Base-by-base conservation (phyloP, 140 eudicot species). In the Erigeron philadelphicus region DNA sequence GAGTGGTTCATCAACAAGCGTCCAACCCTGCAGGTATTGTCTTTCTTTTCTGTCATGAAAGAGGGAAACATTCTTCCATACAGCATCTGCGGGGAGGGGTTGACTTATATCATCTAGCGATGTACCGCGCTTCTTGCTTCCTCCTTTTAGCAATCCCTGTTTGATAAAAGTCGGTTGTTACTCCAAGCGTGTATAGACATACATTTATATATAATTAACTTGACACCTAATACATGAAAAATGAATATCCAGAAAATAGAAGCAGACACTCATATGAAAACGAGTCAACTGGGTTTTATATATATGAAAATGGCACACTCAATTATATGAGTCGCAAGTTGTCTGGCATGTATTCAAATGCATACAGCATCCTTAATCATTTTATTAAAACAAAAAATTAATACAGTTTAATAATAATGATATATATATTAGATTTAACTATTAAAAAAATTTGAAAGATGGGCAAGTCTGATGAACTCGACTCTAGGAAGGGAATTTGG, bases 81-180 rank as follows among this genome's bases (percentile, higher is more conserved):
- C 71, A 75, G 95, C 91, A 82, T 89, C 68, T 72, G 95, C 17
- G 40, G 93, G 90, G 54, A 87, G 85, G n/a, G 89, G 95, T 54
- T 79, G 68, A 77, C 94, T 83, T 77, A 93, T 87, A 50, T 93
- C 95, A 62, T 68, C 67, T 65, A 78, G 64, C 7, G 95, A 86
- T 44, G 99, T 83, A 70, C 71, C 77, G 47, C 97, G 90, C 72
- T 87, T 87, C 66, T 78, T 89, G 75, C 97, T 89, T 80, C 90
- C 85, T 64, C 95, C 94, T 56, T 83, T 93, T 70, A 93, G 81
- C 79, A 93, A 76, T 70, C 99, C 99, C 99, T 89, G 81, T 61
- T 64, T 75, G 23, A 35, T 49, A 18, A 76, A 17, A 64, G 23
- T 52, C 7, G 9, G 6, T 16, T 31, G 3, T 61, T 11, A 61